Evolutionary conservation across 1,139 yeast species (phyloP), one percentile per base, ranked within the genome.

Genomic region (Scheffersomyces stambukii): DNA sequence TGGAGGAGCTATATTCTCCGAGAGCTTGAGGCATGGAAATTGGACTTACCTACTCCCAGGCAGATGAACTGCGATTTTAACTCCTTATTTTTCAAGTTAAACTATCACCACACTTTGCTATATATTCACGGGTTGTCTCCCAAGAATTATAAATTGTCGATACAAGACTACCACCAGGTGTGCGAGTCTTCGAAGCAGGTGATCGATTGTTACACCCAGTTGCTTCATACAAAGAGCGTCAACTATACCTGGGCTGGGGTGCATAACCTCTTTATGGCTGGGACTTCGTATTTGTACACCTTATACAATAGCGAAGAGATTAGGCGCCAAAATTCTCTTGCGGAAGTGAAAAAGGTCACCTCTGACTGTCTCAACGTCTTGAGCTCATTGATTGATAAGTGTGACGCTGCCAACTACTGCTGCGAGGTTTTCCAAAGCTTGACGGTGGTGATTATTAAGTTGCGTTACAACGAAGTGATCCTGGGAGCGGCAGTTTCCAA

Each of bases 221-320:
- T 86, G 24, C 73, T 73, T 40, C 54, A 60, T 13, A 67, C 67
- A 19, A 75, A 74, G 42, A 65, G 75, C 26, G 70, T 86, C 37
- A 86, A 86, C 51, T 88, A 83, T 54, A 85, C 96, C 0, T 88
- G 96, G 96, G 91, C 89, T 1, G 94, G 94, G 0, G 91, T 86
- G 2, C 94, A 86, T 51, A 86, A 85, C 51, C 60, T 85, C 32
- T 85, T 85, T 49, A 81, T 83, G 81, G 91, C 95, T 0, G 95
- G 95, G 1, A 81, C 91, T 13, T 81, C 95, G 3, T 85, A 78
- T 44, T 62, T 86, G 24, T 86, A 82, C 49, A 72, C 89, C 1
- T 64, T 85, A 9, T 85, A 82, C 48, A 82, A 81, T 48, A 75
- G 83, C 19, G 68, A 65, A 13, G 71, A 67, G 21, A 73, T 75